Evolutionary conservation across 2,329 filamentous ascomycete species (phyloP), one percentile per base, ranked within the genome.

Genomic region (Stemphylium lycopersici): DNA sequence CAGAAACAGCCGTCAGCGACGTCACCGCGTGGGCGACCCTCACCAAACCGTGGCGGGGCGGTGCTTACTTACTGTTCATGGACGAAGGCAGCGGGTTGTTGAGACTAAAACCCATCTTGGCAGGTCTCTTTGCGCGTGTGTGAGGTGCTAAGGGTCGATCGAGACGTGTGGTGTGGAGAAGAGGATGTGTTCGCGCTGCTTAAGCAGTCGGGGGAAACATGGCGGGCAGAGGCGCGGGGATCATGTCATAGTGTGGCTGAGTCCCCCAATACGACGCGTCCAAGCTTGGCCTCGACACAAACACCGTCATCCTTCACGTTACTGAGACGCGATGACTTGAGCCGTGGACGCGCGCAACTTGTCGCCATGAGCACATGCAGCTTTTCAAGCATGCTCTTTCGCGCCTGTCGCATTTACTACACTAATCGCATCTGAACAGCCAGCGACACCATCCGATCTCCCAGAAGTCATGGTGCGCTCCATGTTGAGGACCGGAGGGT

Each of bases 71-170:
- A 82, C 80, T 83, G 62, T 74, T 73, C 78, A 83, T 80, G 32
- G 78, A 81, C 58, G 79, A 79, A 56, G 81, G 81, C 69, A 83
- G 74, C 59, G 81, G 81, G 66, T 83, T 83, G 66, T 83, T 82
- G 69, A 83, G 75, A 60, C 79, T 77, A 52, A 79, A 66, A 29
- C 76, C 75, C 79, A 81, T 81, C 29, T 22, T 48, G 55, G 34
- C 33, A 47, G 20, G 36, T 36, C n/a, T 33, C 26, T 36, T 18
- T 12, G 40, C 36, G 37, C 22, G 22, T 24, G 4, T 24, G 6
- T 24, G 4, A 24, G 22, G 6, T 24, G 6, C 3, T 4, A 24
- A 20, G 48, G 24, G 50, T 42, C 7, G 11, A 41, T 32, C 52
- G 40, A 29, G 37, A 32, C 32, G 24, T 6, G 37, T n/a, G 43